A percentile compares a stretch with the other conserved stretches of the same genome.
Conservation (phyloP, 176 grass and related monocot species). For the Alopecurus myosuroides region DNA sequence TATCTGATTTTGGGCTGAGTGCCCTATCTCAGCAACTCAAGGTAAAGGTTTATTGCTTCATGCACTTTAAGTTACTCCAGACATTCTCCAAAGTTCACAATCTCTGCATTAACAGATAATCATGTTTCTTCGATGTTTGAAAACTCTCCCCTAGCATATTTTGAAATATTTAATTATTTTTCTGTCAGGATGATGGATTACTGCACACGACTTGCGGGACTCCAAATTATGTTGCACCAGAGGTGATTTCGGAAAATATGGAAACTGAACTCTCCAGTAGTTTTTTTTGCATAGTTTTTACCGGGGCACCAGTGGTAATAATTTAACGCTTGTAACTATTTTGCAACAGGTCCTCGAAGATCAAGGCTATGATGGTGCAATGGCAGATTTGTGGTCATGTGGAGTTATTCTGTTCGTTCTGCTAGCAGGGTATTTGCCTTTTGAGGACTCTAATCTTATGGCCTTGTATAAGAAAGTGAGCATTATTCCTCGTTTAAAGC, state of each 20-base stretch:
- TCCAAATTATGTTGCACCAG: conserved; percentile 98
- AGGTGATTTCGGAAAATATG: conserved; percentile 40
- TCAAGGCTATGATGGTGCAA: conserved; percentile 94
- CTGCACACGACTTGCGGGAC: conserved; percentile 95
- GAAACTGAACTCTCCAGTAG: background rate
- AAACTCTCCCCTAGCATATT: background rate
- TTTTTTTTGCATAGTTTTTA: background rate
- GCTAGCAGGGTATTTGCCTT: conserved; percentile 98
- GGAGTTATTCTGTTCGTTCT: conserved; percentile 97
- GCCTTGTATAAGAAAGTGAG: conserved; percentile 91
- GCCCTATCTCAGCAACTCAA: conserved; percentile 86
- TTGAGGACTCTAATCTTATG: conserved; percentile 97
- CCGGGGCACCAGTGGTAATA: background rate
- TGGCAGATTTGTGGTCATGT: conserved; percentile 98
- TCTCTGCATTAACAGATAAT: background rate
- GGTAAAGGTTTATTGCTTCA: conserved; percentile 32
- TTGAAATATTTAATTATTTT: background rate
- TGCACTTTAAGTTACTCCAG: background rate
- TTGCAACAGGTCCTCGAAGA: conserved; percentile 78
- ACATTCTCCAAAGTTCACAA: background rate
- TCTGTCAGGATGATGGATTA: conserved; percentile 82
- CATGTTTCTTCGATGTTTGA: background rate
- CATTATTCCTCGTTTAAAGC: conserved; percentile 10
- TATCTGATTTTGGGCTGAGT: conserved; percentile 93
- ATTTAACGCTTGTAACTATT: background rate